Percentiles rank a stretch among this genome's conserved stretches.
These are phyloP conservation scores for Dothiorella sarmentorum DNA, from an alignment of 2,329 filamentous ascomycete species.

Conservation along the genomic window DNA sequence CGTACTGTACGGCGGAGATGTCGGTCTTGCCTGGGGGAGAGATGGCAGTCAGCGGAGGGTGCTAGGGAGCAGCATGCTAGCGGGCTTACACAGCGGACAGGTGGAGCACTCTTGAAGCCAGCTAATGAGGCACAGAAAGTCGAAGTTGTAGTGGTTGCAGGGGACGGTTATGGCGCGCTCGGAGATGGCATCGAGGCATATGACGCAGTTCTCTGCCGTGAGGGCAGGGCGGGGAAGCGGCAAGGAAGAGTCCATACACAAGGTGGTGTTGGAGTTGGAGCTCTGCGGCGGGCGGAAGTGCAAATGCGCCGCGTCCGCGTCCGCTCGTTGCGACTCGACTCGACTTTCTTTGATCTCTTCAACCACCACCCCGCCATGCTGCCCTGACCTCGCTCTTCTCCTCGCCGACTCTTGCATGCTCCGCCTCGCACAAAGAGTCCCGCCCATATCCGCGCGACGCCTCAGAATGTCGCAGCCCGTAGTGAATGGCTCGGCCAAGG, in stretches of 20 bases:
- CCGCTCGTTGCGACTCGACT: too few species aligned
- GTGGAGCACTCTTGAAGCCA: conserved; percentile 72
- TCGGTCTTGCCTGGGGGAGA: conserved; percentile 43
- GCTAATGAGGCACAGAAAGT: conserved; percentile 77
- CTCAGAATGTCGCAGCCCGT: conserved; percentile 9
- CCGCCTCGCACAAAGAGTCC: background rate
- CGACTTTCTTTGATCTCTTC: too few species aligned
- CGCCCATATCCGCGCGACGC: background rate
- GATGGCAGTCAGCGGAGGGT: conserved; percentile 8
- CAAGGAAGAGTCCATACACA: background rate
- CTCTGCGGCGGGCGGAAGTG: background rate
- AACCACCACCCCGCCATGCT: background rate
- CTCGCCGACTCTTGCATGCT: background rate
- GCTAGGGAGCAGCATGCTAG: background rate
- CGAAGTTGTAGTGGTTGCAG: conserved; percentile 77
- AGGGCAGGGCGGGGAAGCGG: background rate
- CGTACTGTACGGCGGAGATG: conserved; percentile 62
- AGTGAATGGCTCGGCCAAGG: conserved; percentile 27
- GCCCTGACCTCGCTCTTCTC: background rate
- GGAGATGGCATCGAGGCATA: conserved; percentile 75
- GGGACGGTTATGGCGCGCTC: conserved; percentile 70
- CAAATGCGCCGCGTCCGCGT: background rate
- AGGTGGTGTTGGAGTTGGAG: background rate
- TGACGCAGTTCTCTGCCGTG: conserved; percentile 64
- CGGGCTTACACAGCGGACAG: conserved; percentile 83